Evolutionary conservation across 495 filamentous ascomycete genomes (phyloP).

Genomic region (Sordaria brevicollis): DNA sequence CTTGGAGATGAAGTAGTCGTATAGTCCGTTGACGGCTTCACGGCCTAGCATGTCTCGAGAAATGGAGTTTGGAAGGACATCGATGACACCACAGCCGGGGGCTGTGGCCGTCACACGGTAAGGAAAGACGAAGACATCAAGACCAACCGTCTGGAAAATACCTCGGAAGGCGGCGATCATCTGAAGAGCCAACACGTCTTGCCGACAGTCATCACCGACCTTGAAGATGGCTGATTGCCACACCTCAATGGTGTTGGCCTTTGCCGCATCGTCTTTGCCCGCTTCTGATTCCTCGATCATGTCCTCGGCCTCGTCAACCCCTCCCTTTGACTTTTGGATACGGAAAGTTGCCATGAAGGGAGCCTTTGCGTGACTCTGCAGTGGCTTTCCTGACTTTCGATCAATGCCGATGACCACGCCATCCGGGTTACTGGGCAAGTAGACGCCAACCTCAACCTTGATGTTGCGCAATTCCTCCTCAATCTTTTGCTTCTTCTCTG

Average conservation of each 20-base stretch:
- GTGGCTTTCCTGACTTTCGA: slow-evolving; percentile 89
- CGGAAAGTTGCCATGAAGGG: slow-evolving; percentile 98
- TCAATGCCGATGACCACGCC: slow-evolving; percentile 96
- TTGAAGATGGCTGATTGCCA: slow-evolving; percentile 99
- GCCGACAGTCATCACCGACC: slow-evolving; percentile 95
- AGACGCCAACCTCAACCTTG: slow-evolving; percentile 91
- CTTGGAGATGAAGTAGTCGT: slow-evolving; percentile 95
- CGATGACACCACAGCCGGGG: slow-evolving; percentile 95
- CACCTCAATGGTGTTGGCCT: slow-evolving; percentile 62
- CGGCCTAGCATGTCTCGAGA: slow-evolving; percentile 97
- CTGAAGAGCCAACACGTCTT: slow-evolving; percentile 92
- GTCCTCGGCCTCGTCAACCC: slow-evolving; percentile 37
- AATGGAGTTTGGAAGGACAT: slow-evolving; percentile 94
- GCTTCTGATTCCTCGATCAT: slow-evolving; percentile 26
- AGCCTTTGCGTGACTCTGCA: slow-evolving; percentile 96
- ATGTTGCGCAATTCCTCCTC: slow-evolving; percentile 97
- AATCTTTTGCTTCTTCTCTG: slow-evolving; percentile 98
- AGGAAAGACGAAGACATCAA: slow-evolving; percentile 95
- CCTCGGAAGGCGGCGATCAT: slow-evolving; percentile 96
- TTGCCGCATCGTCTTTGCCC: slow-evolving; percentile 18
- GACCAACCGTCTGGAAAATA: slow-evolving; percentile 86
- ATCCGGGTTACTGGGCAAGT: slow-evolving; percentile 93
- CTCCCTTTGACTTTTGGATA: slow-evolving; percentile 67
- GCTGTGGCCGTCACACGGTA: slow-evolving; percentile 98
- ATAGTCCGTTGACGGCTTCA: slow-evolving; percentile 93